Percentiles rank a stretch among this genome's conserved stretches.
These are phyloP conservation scores for Penicillium tannophilum DNA, from an alignment of 495 filamentous ascomycete species.

Conservation along the genomic window DNA sequence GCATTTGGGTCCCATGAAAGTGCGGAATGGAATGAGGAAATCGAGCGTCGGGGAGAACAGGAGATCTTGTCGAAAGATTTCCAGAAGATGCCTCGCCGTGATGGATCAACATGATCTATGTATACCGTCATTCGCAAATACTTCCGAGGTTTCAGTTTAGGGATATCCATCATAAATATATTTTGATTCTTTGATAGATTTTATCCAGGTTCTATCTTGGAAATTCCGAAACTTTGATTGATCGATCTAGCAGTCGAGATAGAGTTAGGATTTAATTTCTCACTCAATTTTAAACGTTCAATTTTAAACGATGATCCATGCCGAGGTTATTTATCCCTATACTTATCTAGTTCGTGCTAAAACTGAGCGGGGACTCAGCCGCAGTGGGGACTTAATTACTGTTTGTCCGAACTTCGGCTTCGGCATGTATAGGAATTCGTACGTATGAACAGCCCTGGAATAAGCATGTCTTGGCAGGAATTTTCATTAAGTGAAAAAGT, in stretches of 20 bases:
- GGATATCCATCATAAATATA: not conserved
- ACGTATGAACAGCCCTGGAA: too few species aligned
- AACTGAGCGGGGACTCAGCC: not conserved
- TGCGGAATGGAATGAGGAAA: conserved; percentile 37
- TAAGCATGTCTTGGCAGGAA: not conserved
- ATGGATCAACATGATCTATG: not conserved
- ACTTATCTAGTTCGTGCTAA: not conserved
- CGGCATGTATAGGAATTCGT: not conserved
- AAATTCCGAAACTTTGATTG: not conserved
- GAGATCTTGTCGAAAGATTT: conserved; percentile 40
- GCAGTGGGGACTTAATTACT: not conserved
- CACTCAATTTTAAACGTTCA: not conserved
- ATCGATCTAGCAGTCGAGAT: not conserved
- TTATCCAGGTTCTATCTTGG: not conserved
- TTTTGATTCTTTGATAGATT: not conserved
- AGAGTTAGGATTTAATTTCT: not conserved
- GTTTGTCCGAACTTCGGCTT: not conserved
- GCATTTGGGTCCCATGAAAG: conserved; percentile 42
- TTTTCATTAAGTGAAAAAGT: not conserved
- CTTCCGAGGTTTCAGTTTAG: too few species aligned
- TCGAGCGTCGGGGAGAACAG: conserved; percentile 39
- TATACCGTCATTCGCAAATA: too few species aligned
- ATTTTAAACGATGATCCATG: not conserved
- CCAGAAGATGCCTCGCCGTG: not conserved
- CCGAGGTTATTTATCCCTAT: not conserved